phyloP scores from a whole-genome alignment of 805 yeast species.

The Barnettozyma siamensis region DNA sequence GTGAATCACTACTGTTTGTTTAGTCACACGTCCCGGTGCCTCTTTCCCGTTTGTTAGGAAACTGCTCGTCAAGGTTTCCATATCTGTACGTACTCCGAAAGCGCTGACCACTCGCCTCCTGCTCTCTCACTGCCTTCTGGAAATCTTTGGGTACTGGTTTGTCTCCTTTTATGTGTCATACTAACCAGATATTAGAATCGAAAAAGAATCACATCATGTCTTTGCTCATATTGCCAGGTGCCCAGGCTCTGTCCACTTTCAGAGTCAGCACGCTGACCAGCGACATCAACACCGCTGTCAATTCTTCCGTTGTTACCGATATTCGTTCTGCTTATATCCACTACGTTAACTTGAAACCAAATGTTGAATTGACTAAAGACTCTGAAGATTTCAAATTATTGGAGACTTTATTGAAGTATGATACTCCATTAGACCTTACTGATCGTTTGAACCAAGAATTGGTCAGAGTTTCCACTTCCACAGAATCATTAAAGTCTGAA shows the following conservation, averaged over 20 bases:
- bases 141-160: neutral
- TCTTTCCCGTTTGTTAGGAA: too few species aligned
- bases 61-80: too few species aligned
- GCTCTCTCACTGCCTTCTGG: too few species aligned
- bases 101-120: too few species aligned
- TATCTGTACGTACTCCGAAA: too few species aligned
- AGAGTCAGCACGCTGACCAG: conserved; percentile 68
- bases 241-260: conserved; percentile 82
- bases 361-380: conserved; percentile 21
- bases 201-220: conserved; percentile 24
- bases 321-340: conserved; percentile 76
- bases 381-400: conserved; percentile 43
- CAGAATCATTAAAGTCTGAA: conserved; percentile 26
- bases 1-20: too few species aligned
- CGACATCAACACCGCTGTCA: conserved; percentile 67
- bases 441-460: conserved; percentile 41
- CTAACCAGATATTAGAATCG: neutral
- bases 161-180: neutral
- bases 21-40: too few species aligned
- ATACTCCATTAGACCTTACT: conserved; percentile 49
- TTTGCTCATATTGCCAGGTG: conserved; percentile 70
- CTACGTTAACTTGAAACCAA: conserved; percentile 55
- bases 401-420: conserved; percentile 66
- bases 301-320: conserved; percentile 55
- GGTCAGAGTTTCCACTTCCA: conserved; percentile 30